phyloP scores from a whole-genome alignment of 345 rosid genomes.

The Xanthoceras sorbifolium region DNA sequence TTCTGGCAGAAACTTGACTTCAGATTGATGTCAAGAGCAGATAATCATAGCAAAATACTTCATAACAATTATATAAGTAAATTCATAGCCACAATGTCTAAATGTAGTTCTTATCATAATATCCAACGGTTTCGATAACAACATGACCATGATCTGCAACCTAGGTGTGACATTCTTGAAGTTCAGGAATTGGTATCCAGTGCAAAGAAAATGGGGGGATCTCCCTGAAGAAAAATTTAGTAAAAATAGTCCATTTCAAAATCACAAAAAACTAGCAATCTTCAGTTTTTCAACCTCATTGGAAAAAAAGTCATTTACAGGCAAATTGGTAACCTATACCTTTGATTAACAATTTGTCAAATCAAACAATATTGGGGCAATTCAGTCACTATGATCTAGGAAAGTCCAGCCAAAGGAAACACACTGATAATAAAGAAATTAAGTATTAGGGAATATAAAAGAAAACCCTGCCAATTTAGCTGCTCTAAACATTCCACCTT shows the following conservation, averaged over 20 bases:
- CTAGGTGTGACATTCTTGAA: not conserved
- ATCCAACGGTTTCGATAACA: not conserved
- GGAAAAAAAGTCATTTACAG: too few relatives aligned
- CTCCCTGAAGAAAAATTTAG: not conserved
- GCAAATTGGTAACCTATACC: too few relatives aligned
- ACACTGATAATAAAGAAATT: not conserved
- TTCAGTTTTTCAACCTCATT: too few relatives aligned
- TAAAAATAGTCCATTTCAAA: not conserved
- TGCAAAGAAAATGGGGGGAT: not conserved
- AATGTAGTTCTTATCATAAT: not conserved
- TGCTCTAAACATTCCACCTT: not conserved
- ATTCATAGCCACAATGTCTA: too few relatives aligned
- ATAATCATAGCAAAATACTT: not conserved
- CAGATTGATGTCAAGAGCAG: not conserved
- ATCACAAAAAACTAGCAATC: not conserved
- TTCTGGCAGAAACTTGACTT: not conserved
- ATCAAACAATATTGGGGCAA: not conserved
- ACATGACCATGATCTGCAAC: not conserved
- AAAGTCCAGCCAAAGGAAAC: not conserved
- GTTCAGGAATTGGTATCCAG: not conserved
- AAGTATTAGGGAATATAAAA: not conserved
- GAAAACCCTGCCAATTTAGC: not conserved
- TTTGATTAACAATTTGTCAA: too few relatives aligned
- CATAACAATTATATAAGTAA: not conserved
- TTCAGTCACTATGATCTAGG: not conserved